Conservation (phyloP, 805 yeast genomes). For the Kockiozyma suomiensis region DNA sequence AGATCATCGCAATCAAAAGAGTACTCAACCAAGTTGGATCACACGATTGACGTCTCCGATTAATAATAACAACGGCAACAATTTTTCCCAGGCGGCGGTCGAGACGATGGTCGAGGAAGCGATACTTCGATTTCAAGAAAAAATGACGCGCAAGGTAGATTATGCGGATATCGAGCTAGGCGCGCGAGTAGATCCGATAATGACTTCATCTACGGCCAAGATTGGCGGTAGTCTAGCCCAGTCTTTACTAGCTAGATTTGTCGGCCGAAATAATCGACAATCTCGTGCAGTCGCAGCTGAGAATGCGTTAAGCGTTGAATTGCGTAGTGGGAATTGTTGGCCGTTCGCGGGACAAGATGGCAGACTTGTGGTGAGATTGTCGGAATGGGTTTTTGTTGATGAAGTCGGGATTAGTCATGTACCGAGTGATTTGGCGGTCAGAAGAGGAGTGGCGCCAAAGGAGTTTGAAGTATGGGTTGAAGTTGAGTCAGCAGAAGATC, state of each 20-base stretch:
- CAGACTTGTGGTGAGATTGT: slow-evolving; percentile 37
- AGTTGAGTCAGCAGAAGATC: slow-evolving; percentile 28
- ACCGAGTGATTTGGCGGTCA: slow-evolving; percentile 27
- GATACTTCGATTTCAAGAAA: slow-evolving; percentile 16
- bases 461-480: slow-evolving; percentile 39
- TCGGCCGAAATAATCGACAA: neutral
- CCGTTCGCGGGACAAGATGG: slow-evolving; percentile 41
- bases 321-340: slow-evolving; percentile 39
- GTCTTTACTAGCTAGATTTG: neutral
- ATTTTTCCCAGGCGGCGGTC: slow-evolving; percentile 17
- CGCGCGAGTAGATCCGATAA: slow-evolving; percentile 33
- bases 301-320: neutral
- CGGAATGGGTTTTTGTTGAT: slow-evolving; percentile 32
- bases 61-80: neutral
- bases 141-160: slow-evolving; percentile 16
- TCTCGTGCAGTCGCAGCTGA: neutral
- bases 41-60: neutral
- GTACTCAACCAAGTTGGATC: neutral
- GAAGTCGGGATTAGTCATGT: slow-evolving; percentile 39
- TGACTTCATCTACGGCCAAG: slow-evolving; percentile 32
- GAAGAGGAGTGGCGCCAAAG: slow-evolving; percentile 38
- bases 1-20: neutral
- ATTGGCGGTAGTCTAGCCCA: slow-evolving; percentile 10
- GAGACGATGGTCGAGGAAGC: slow-evolving; percentile 31
- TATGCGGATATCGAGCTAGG: slow-evolving; percentile 36